Percentiles rank a stretch among this genome's conserved stretches.
phyloP scores from a whole-genome alignment of 805 yeast genomes.

The Metschnikowia gruessii region DNA sequence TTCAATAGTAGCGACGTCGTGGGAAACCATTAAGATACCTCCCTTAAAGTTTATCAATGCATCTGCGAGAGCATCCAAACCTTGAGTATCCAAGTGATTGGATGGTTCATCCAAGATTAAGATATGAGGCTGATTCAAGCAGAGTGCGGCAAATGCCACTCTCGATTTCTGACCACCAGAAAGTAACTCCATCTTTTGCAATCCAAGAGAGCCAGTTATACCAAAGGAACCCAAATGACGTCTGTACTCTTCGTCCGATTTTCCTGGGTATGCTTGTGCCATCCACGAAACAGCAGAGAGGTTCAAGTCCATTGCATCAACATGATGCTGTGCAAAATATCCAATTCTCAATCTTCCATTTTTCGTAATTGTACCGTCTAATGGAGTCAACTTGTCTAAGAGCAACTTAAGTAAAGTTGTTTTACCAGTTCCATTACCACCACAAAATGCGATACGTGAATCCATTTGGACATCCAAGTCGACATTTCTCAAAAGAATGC shows the following conservation, averaged over 20 bases:
- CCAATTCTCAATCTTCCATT: slow-evolving; percentile 90
- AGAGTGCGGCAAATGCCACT: slow-evolving; percentile 95
- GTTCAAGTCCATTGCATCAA: slow-evolving; percentile 90
- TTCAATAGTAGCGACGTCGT: slow-evolving; percentile 89
- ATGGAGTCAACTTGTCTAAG: slow-evolving; percentile 73
- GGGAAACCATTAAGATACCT: slow-evolving; percentile 96
- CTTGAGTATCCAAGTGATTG: slow-evolving; percentile 96
- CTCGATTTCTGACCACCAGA: slow-evolving; percentile 99
- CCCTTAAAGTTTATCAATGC: slow-evolving; percentile 88
- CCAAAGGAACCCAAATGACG: slow-evolving; percentile 97
- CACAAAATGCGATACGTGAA: slow-evolving; percentile 93
- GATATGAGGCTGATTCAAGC: slow-evolving; percentile 87
- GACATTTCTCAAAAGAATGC: slow-evolving; percentile 67
- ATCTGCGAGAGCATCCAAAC: slow-evolving; percentile 91
- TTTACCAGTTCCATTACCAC: slow-evolving; percentile 99
- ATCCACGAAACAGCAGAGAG: slow-evolving; percentile 92
- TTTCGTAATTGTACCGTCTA: slow-evolving; percentile 71
- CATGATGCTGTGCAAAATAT: slow-evolving; percentile 97
- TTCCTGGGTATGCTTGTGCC: slow-evolving; percentile 86
- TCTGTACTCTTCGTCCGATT: slow-evolving; percentile 93
- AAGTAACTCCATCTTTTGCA: slow-evolving; percentile 82
- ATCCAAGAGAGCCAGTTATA: slow-evolving; percentile 88
- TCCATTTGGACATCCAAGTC: slow-evolving; percentile 90
- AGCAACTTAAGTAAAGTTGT: slow-evolving; percentile 87
- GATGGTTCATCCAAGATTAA: slow-evolving; percentile 96